Conservation (phyloP, 495 filamentous ascomycete species). For the Penicillium paxilli region DNA sequence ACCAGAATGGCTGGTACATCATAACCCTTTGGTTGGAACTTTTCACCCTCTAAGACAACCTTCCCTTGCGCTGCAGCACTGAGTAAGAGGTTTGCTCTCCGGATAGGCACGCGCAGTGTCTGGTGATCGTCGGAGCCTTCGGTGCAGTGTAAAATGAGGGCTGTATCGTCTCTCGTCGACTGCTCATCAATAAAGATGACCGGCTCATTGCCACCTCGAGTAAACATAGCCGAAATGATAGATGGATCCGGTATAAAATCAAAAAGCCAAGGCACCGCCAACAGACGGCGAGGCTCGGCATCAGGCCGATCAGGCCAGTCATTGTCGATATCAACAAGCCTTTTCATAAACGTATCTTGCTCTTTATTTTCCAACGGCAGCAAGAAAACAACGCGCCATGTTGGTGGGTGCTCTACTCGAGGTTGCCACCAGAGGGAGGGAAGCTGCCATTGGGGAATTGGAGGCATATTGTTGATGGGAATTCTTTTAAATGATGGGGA, state of each 20-base stretch:
- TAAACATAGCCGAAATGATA: background rate
- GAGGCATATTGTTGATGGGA: background rate
- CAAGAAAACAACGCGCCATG: conserved; percentile 5
- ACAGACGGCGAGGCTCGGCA: background rate
- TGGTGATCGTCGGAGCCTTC: background rate
- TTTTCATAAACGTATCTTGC: conserved; percentile 1
- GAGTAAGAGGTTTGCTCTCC: background rate
- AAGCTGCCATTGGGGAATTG: too few relatives aligned
- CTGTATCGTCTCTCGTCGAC: background rate
- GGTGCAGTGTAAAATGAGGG: background rate
- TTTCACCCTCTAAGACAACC: background rate
- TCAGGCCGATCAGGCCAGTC: conserved; percentile 10
- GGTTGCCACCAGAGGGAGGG: background rate
- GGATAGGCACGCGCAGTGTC: background rate
- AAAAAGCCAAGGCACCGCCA: conserved; percentile 7
- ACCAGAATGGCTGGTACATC: background rate
- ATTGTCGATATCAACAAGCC: background rate
- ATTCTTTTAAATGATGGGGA: too few relatives aligned
- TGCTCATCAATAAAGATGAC: conserved; percentile 2
- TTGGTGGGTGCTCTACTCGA: background rate
- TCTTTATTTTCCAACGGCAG: conserved; percentile 3
- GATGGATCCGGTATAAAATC: background rate
- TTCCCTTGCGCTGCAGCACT: background rate
- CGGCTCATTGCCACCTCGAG: background rate
- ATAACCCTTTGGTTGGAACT: background rate